phyloP scores from a whole-genome alignment of 352 stramenopile species.

The Globisporangium radiosum region DNA sequence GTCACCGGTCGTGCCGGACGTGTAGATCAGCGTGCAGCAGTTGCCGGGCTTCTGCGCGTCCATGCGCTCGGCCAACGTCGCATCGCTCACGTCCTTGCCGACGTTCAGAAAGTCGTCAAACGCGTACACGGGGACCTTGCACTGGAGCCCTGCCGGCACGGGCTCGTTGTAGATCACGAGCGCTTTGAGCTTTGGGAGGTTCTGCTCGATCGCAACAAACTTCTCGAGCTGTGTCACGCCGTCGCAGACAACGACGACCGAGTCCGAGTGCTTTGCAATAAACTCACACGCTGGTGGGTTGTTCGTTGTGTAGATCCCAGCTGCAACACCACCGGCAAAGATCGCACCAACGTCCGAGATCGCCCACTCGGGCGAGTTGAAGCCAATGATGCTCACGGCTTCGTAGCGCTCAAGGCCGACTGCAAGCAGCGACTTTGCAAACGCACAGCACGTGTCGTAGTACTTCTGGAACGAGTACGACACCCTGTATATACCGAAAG shows the following conservation, averaged over 20 bases:
- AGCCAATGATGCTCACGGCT: constrained; percentile 86
- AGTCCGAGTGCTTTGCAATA: constrained; percentile 92
- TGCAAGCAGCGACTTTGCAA: constrained; percentile 76
- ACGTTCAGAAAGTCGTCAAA: constrained; percentile 80
- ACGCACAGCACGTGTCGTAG: constrained; percentile 67
- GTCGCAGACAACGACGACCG: constrained; percentile 90
- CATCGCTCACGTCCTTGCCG: constrained; percentile 56
- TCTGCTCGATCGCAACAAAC: constrained; percentile 83
- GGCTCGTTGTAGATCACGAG: constrained; percentile 90
- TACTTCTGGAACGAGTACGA: constrained; percentile 68
- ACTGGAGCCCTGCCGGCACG: constrained; percentile 64
- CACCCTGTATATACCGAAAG: constrained; percentile 23
- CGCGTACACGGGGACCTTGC: constrained; percentile 60
- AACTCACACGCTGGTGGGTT: constrained; percentile 87
- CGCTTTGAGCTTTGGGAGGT: constrained; percentile 90
- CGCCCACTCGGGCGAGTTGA: constrained; percentile 91
- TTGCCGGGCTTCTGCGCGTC: constrained; percentile 75
- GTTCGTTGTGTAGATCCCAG: constrained; percentile 97
- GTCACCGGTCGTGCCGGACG: constrained; percentile 90
- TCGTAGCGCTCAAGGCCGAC: constrained; percentile 68
- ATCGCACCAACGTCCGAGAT: constrained; percentile 92
- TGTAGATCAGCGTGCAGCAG: constrained; percentile 93
- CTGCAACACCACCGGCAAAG: constrained; percentile 86
- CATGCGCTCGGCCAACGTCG: constrained; percentile 65
- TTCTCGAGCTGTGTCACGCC: constrained; percentile 92